These are phyloP conservation scores for Mycena leptocephala DNA, from an alignment of 768 basidiomycete genomes.

Conservation along the genomic window DNA sequence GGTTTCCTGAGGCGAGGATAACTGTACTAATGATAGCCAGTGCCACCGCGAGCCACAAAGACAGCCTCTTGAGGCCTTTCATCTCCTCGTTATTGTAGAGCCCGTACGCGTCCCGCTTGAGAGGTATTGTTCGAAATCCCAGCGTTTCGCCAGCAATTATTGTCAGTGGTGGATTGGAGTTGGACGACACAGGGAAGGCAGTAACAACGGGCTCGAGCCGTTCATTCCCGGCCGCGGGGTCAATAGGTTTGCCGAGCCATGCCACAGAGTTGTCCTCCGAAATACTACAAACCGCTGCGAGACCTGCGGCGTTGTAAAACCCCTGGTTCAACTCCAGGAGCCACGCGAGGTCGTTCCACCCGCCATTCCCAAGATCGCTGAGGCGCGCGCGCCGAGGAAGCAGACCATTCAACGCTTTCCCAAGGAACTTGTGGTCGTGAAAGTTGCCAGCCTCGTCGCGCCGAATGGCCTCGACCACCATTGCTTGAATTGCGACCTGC, in stretches of 20 bases:
- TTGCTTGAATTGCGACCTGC: conserved; percentile 20
- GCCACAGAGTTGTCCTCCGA: conserved; percentile 2
- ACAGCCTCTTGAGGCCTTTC: background rate
- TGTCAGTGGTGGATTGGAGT: background rate
- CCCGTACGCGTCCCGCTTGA: background rate
- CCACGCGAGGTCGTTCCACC: conserved; percentile 46
- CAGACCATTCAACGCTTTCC: conserved; percentile 43
- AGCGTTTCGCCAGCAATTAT: background rate
- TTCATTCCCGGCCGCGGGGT: conserved; percentile 38
- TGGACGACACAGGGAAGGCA: background rate
- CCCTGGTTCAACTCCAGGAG: conserved; percentile 46
- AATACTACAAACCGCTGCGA: conserved; percentile 33
- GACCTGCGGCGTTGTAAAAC: conserved; percentile 43
- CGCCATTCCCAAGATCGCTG: conserved; percentile 26
- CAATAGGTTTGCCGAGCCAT: conserved; percentile 43
- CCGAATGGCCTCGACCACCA: conserved; percentile 39
- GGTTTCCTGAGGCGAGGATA: conserved; percentile 3
- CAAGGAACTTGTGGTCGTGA: conserved; percentile 38
- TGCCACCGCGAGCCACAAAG: background rate
- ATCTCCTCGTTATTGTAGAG: conserved; percentile 19
- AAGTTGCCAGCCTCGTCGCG: conserved; percentile 33
- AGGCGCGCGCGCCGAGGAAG: conserved; percentile 39
- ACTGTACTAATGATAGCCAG: background rate
- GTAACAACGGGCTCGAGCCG: conserved; percentile 8
- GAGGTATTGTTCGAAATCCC: background rate